Conservation (phyloP, 805 yeast species). For the Ogataea philodendri region DNA sequence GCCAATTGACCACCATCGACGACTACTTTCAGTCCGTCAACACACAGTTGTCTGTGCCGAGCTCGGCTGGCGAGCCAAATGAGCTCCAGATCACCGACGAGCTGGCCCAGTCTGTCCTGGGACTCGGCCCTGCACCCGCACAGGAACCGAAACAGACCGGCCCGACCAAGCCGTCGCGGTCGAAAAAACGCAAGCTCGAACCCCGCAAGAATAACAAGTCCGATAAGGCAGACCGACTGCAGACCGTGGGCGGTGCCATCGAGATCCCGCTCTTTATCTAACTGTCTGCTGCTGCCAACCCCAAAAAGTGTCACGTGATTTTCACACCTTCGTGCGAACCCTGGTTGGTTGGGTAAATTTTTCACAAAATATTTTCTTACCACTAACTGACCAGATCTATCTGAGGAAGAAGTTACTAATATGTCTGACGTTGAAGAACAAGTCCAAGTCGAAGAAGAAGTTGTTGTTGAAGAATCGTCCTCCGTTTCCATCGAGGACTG, state of each 20-base stretch:
- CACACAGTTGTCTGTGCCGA: slow-evolving; percentile 1
- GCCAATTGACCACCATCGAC: slow-evolving; percentile 31
- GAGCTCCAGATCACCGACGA: slow-evolving; percentile 26
- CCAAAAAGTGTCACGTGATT: slow-evolving; percentile 17
- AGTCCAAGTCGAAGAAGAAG: slow-evolving; percentile 75
- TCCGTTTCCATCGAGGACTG: slow-evolving; percentile 97
- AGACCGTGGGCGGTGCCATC: slow-evolving; percentile 42
- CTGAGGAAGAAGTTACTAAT: slow-evolving; percentile 42
- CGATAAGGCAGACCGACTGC: slow-evolving; percentile 27
- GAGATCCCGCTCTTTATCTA: slow-evolving; percentile 45
- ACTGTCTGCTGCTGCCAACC: slow-evolving; percentile 16
- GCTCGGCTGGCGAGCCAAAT: slow-evolving; percentile 5
- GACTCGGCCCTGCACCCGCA: slow-evolving; percentile 15
- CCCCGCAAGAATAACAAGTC: slow-evolving; percentile 9
- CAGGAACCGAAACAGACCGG: too few species aligned
- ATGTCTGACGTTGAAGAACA: slow-evolving; percentile 95
- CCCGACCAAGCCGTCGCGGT: too few species aligned
- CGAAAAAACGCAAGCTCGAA: slow-evolving; percentile 10
- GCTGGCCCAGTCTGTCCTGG: slow-evolving; percentile 29
- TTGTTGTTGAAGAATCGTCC: slow-evolving; percentile 79
- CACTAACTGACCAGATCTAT: slow-evolving; percentile 37
- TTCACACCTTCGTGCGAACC: slow-evolving; percentile 2
- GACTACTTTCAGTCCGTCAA: slow-evolving; percentile 24
- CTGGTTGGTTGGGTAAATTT: slow-evolving; percentile 11
- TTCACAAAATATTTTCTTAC: slow-evolving; percentile 6